A percentile compares a stretch with the other conserved stretches of the same genome.
These are phyloP conservation scores for Usnea hakonensis DNA, from an alignment of 495 filamentous ascomycete species.

Conservation along the genomic window DNA sequence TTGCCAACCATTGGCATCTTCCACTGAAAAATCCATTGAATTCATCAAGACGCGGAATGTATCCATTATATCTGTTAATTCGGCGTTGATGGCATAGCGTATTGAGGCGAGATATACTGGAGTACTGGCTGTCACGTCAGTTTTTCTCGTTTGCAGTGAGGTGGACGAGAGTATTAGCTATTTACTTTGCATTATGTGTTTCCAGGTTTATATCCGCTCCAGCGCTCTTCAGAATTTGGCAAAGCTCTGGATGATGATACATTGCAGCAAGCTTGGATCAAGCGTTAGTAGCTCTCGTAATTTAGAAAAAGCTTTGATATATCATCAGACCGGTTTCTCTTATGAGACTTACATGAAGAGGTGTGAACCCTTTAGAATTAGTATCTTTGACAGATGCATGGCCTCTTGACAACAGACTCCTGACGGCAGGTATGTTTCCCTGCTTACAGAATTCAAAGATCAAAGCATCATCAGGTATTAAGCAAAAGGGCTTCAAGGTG, in stretches of 20 bases:
- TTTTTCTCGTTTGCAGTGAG: not conserved
- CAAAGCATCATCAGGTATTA: conserved; percentile 15
- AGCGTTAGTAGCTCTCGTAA: not conserved
- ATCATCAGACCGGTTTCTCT: too few species aligned
- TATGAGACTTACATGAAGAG: conserved; percentile 2
- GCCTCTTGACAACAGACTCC: not conserved
- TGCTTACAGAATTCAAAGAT: conserved; percentile 17
- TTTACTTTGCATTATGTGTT: not conserved
- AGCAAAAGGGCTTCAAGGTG: conserved; percentile 3
- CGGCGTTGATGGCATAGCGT: not conserved
- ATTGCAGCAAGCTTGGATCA: not conserved
- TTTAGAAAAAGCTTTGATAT: too few species aligned
- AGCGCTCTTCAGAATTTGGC: not conserved
- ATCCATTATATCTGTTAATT: not conserved
- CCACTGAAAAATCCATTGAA: conserved; percentile 1
- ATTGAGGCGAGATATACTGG: not conserved
- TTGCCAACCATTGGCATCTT: not conserved
- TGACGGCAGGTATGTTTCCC: conserved; percentile 9
- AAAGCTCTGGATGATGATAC: not conserved
- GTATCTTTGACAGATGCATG: conserved; percentile 3
- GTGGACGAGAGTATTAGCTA: not conserved
- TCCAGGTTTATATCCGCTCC: not conserved
- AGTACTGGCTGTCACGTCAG: not conserved
- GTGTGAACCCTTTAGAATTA: not conserved
- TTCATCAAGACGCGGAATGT: not conserved